phyloP scores from a whole-genome alignment of 495 filamentous ascomycete species.

The Podospora pseudoanserina region DNA sequence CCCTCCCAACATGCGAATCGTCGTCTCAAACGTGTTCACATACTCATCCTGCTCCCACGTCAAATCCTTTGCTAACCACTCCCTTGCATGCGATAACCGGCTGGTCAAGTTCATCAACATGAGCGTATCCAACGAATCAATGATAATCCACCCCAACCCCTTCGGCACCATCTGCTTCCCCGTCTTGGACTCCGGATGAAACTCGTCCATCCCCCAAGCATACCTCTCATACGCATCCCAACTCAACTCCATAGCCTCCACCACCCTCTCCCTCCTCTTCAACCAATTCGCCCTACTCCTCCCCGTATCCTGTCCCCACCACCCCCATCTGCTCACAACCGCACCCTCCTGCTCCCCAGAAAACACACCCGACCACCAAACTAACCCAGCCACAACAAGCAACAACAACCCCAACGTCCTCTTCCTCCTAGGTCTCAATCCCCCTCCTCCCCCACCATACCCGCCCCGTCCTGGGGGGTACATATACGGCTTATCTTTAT shows the following conservation, averaged over 20 bases:
- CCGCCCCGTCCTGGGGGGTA: slow-evolving; percentile 54
- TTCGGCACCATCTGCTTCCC: slow-evolving; percentile 76
- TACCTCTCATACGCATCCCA: slow-evolving; percentile 91
- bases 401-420: slow-evolving; percentile 47
- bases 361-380: slow-evolving; percentile 61
- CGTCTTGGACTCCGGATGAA: slow-evolving; percentile 74
- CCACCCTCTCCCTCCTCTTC: slow-evolving; percentile 75
- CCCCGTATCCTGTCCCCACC: slow-evolving; percentile 37
- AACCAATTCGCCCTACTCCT: slow-evolving; percentile 61
- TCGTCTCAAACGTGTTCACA: slow-evolving; percentile 97
- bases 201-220: slow-evolving; percentile 91
- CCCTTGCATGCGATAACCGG: slow-evolving; percentile 74
- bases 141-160: slow-evolving; percentile 95
- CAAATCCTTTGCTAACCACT: slow-evolving; percentile 83
- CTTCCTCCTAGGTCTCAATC: slow-evolving; percentile 38
- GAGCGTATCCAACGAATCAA: slow-evolving; percentile 92
- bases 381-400: slow-evolving; percentile 47
- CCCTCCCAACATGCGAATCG: slow-evolving; percentile 95
- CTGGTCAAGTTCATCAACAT: slow-evolving; percentile 98
- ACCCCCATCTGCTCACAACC: slow-evolving; percentile 36
- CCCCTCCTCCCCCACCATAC: not conserved
- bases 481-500: slow-evolving; percentile 95
- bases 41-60: slow-evolving; percentile 89
- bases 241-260: slow-evolving; percentile 81
- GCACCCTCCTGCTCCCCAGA: slow-evolving; percentile 31